Percentiles rank a stretch among this genome's conserved stretches.
Evolutionary conservation across 192 early-diverging fungal species (phyloP).

Genomic region (Polychytrium aggregatum): DNA sequence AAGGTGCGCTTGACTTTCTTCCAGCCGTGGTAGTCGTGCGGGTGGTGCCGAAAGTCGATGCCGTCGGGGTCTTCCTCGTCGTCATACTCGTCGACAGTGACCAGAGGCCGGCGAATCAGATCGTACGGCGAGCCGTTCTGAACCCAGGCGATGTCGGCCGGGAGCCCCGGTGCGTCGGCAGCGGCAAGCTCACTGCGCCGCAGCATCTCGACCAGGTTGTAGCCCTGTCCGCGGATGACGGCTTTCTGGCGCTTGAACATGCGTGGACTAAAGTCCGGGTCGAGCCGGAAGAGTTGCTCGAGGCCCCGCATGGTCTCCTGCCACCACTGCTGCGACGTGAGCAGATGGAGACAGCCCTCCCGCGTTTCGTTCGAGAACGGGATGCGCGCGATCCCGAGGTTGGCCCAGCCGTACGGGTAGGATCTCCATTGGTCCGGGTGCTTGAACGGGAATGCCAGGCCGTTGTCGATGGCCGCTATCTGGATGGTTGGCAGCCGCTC

Average conservation of each 20-base stretch:
- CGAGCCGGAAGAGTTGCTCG: constrained; percentile 50
- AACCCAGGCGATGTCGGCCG: background rate
- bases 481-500: constrained; percentile 29
- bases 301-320: constrained; percentile 57
- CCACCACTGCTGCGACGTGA: constrained; percentile 73
- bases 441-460: constrained; percentile 86
- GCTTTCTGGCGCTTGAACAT: constrained; percentile 75
- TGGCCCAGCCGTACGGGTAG: constrained; percentile 86
- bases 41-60: no score
- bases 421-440: constrained; percentile 81
- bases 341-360: constrained; percentile 49
- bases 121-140: constrained; percentile 21
- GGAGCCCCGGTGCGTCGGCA: constrained; percentile 13
- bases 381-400: constrained; percentile 51
- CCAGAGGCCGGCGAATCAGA: constrained; percentile 31
- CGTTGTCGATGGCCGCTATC: constrained; percentile 86
- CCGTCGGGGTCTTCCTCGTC: no score
- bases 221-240: constrained; percentile 77
- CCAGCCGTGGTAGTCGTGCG: no score
- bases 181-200: constrained; percentile 33
- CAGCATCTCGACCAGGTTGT: constrained; percentile 67
- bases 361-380: constrained; percentile 65
- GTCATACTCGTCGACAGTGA: constrained; percentile 38
- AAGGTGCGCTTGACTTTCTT: no score
- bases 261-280: constrained; percentile 66